Evolutionary conservation across 1,284 basidiomycete species (phyloP).

Genomic region (Grifola frondosa): DNA sequence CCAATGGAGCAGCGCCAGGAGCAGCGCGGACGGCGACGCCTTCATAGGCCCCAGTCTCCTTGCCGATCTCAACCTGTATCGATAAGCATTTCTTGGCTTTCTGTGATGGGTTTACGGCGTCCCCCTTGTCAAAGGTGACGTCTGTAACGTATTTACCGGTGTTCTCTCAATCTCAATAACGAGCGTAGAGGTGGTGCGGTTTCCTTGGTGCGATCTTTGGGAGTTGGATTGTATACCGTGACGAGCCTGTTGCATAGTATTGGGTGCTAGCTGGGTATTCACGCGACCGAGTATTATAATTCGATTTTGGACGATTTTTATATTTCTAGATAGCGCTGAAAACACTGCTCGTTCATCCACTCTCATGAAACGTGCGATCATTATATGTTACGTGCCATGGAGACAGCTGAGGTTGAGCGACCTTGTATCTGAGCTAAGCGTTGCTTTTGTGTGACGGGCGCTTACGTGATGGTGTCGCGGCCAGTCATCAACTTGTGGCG

Average conservation of each 20-base stretch:
- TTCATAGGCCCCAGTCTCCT: constrained; percentile 21
- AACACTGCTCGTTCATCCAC: too few relatives aligned
- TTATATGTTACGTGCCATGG: too few relatives aligned
- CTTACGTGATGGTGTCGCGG: too few relatives aligned
- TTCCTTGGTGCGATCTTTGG: too few relatives aligned
- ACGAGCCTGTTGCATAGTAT: constrained; percentile 8
- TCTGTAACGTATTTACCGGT: constrained; percentile 13
- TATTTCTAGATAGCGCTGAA: constrained; percentile 27
- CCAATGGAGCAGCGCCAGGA: constrained; percentile 18
- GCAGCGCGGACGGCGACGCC: constrained; percentile 27
- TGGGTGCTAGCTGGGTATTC: constrained; percentile 13
- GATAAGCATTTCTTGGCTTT: constrained; percentile 17
- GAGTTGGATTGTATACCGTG: constrained; percentile 8
- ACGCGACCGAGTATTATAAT: constrained; percentile 6
- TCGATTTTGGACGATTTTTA: constrained; percentile 20
- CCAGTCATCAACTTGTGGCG: too few relatives aligned
- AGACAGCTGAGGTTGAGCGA: too few relatives aligned
- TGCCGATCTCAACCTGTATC: constrained; percentile 15
- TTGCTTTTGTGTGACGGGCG: too few relatives aligned
- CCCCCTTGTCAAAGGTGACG: constrained; percentile 10
- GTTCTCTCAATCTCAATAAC: constrained; percentile 7
- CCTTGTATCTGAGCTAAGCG: too few relatives aligned
- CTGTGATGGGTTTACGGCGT: constrained; percentile 5
- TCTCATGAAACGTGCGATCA: too few relatives aligned
- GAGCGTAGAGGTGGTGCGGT: constrained; percentile 16